A percentile compares a stretch with the other conserved stretches of the same genome.
Evolutionary conservation across 495 filamentous ascomycete species (phyloP).

Genomic region (Penicillium flavigenum): DNA sequence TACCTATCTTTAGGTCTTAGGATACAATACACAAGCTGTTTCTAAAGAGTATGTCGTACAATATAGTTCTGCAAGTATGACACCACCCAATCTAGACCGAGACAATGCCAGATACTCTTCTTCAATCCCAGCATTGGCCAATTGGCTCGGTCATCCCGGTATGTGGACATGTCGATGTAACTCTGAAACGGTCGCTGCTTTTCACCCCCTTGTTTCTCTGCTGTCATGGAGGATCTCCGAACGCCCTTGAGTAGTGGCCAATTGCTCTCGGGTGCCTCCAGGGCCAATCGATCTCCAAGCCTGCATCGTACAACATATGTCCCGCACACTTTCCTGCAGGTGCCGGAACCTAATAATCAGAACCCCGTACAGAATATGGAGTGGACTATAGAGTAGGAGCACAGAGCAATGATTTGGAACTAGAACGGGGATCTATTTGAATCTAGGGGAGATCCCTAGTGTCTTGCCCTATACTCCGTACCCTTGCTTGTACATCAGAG

Average conservation of each 20-base stretch:
- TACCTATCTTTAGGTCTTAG: neutral
- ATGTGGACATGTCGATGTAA: slow-evolving; percentile 12
- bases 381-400: neutral
- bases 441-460: slow-evolving; percentile 12
- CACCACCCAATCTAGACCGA: neutral
- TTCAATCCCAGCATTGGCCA: neutral
- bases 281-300: slow-evolving; percentile 1
- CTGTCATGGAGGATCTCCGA: slow-evolving; percentile 8
- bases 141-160: slow-evolving; percentile 1
- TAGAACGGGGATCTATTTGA: neutral
- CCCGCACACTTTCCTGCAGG: slow-evolving; percentile 11
- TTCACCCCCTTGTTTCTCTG: slow-evolving; percentile 8
- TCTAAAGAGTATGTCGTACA: neutral
- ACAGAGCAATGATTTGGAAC: neutral
- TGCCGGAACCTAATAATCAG: slow-evolving; percentile 2
- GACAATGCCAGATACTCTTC: slow-evolving; percentile 2
- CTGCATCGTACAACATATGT: neutral
- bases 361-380: slow-evolving; percentile 5
- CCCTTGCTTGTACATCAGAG: slow-evolving; percentile 13
- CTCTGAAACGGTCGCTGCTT: slow-evolving; percentile 10
- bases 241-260: slow-evolving; percentile 3
- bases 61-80: neutral
- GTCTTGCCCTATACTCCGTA: neutral
- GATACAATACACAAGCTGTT: too few relatives aligned
- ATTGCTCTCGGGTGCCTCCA: slow-evolving; percentile 13